Percentiles rank a stretch among this genome's conserved stretches.
phyloP scores from a whole-genome alignment of 106 monocot genomes.

The Acanthochlamys bracteata region DNA sequence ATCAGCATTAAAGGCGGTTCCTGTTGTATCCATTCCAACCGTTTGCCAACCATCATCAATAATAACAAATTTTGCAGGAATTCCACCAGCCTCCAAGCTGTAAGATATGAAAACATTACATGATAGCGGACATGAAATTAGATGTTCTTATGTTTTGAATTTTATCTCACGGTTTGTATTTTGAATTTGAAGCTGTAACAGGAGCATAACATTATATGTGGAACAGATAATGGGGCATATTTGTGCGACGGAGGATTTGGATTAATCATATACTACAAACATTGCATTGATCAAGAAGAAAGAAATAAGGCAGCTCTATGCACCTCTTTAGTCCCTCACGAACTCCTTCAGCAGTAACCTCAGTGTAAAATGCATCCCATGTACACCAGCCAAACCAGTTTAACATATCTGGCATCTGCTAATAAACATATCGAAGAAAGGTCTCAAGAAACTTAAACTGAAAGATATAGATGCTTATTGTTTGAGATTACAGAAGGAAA shows the following conservation, averaged over 20 bases:
- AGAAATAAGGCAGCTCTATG: neutral
- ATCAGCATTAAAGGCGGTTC: constrained; percentile 28
- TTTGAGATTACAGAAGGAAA: no score
- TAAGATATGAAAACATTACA: neutral
- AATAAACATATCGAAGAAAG: neutral
- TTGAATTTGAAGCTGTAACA: no score
- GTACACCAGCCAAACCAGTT: constrained; percentile 94
- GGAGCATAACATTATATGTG: no score
- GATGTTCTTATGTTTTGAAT: no score
- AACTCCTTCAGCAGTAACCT: constrained; percentile 59
- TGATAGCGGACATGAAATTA: no score
- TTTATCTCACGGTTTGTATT: no score
- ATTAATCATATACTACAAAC: no score
- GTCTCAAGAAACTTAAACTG: no score
- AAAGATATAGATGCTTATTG: no score
- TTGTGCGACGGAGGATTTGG: no score
- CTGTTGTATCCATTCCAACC: constrained; percentile 47
- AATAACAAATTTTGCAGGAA: constrained; percentile 53
- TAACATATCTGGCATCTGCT: constrained; percentile 58
- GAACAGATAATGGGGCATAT: no score
- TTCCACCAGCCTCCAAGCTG: constrained; percentile 51
- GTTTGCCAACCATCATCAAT: constrained; percentile 77
- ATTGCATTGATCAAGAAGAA: no score
- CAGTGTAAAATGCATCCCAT: constrained; percentile 83
- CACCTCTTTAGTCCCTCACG: constrained; percentile 56